A percentile compares a stretch with the other conserved stretches of the same genome.
phyloP scores from a whole-genome alignment of 805 yeast genomes.

The Saccharomyces mikatae region DNA sequence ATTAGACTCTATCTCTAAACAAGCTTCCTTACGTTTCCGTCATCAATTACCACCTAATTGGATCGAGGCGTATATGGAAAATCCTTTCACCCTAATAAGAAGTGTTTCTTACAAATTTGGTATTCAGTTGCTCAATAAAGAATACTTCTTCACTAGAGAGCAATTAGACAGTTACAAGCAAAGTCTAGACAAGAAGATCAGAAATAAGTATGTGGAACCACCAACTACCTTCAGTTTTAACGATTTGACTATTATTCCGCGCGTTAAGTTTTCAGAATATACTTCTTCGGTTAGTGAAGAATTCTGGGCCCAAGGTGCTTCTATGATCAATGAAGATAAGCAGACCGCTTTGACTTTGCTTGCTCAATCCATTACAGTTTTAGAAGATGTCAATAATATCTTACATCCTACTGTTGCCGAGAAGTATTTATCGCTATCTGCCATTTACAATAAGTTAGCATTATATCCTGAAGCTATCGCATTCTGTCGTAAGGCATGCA shows the following conservation, averaged over 20 bases:
- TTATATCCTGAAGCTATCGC: conserved; percentile 51
- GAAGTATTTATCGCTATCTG: conserved; percentile 58
- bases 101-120: conserved; percentile 73
- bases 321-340: conserved; percentile 32
- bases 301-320: conserved; percentile 56
- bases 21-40: conserved; percentile 59
- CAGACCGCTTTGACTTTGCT: conserved; percentile 57
- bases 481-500: conserved; percentile 58
- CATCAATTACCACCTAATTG: conserved; percentile 45
- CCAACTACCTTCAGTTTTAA: conserved; percentile 43
- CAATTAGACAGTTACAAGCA: conserved; percentile 27
- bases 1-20: conserved; percentile 37
- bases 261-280: conserved; percentile 63
- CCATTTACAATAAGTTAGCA: conserved; percentile 54
- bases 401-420: conserved; percentile 74
- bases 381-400: conserved; percentile 77
- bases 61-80: conserved; percentile 31
- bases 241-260: conserved; percentile 69
- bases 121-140: conserved; percentile 63
- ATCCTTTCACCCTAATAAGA: conserved; percentile 46
- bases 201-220: conserved; percentile 24
- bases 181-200: conserved; percentile 32
- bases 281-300: conserved; percentile 66
- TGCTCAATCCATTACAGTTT: conserved; percentile 60
- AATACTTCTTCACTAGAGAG: conserved; percentile 36